phyloP scores from a whole-genome alignment of 2,329 filamentous ascomycete genomes.

The Fusarium udum region DNA sequence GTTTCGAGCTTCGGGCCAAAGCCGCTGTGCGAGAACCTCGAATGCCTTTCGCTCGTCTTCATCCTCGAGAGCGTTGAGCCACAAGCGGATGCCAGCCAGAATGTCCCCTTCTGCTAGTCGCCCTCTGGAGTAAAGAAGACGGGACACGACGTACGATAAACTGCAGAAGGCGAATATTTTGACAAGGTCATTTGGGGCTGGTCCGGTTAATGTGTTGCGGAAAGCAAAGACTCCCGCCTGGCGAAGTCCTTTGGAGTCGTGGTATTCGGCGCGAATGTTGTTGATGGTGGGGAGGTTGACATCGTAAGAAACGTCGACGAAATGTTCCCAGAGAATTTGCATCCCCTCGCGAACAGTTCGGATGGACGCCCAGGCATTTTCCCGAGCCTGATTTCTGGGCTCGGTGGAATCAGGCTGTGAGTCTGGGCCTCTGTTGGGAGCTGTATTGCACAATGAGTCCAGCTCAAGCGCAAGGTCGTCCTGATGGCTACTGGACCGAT shows the following conservation, averaged over 20 bases:
- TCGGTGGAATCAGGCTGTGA: neutral
- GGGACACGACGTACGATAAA: conserved; percentile 33
- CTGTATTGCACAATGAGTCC: neutral
- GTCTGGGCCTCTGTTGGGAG: neutral
- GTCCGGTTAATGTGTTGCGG: conserved; percentile 22
- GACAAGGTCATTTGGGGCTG: neutral
- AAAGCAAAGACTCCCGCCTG: conserved; percentile 30
- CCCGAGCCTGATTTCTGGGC: neutral
- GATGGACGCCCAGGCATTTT: conserved; percentile 9
- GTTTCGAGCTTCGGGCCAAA: conserved; percentile 31
- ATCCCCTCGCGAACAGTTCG: conserved; percentile 5
- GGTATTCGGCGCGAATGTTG: conserved; percentile 1
- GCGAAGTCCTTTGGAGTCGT: conserved; percentile 14
- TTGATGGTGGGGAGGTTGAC: neutral
- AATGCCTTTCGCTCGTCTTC: conserved; percentile 21
- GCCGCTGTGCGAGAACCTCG: neutral
- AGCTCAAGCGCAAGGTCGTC: neutral
- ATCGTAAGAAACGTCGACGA: neutral
- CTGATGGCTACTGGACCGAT: rapidly evolving
- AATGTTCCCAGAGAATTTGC: conserved; percentile 11
- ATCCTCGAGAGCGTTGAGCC: conserved; percentile 17
- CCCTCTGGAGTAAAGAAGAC: neutral
- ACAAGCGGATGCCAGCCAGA: conserved; percentile 19
- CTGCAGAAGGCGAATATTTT: conserved; percentile 32
- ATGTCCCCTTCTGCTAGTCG: conserved; percentile 5